Percentiles rank a stretch among this genome's conserved stretches.
These are phyloP conservation scores for Aureobasidium uvarum DNA, from an alignment of 2,329 filamentous ascomycete species.

Conservation along the genomic window DNA sequence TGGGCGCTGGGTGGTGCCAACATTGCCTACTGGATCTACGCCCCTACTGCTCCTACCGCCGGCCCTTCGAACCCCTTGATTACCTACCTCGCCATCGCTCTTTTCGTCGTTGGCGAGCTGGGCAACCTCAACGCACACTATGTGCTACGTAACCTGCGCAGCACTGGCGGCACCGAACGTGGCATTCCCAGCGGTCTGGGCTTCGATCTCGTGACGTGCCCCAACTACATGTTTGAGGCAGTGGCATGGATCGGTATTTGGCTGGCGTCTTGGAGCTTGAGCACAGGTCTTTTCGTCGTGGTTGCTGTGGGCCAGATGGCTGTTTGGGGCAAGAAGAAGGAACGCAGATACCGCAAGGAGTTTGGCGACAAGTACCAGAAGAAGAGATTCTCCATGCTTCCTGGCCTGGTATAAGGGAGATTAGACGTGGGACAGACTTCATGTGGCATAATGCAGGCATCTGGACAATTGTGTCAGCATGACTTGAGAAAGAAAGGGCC, in stretches of 20 bases:
- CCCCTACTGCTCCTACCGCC: slow-evolving; percentile 65
- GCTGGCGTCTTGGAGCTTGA: slow-evolving; percentile 74
- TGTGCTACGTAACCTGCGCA: slow-evolving; percentile 73
- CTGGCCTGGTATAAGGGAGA: slow-evolving; percentile 63
- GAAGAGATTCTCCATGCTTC: slow-evolving; percentile 82
- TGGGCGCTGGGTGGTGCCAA: slow-evolving; percentile 80
- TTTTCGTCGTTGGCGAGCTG: slow-evolving; percentile 76
- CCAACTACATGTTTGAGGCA: slow-evolving; percentile 95
- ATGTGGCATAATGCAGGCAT: not conserved
- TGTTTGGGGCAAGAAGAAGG: slow-evolving; percentile 87
- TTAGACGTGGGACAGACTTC: not conserved
- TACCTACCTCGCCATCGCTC: slow-evolving; percentile 64
- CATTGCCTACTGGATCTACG: slow-evolving; percentile 82
- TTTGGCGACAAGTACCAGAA: slow-evolving; percentile 94
- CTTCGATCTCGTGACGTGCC: slow-evolving; percentile 85
- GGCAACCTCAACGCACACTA: slow-evolving; percentile 78
- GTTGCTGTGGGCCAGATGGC: slow-evolving; percentile 78
- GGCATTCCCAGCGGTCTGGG: slow-evolving; percentile 85
- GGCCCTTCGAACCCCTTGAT: slow-evolving; percentile 51
- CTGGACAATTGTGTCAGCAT: not conserved
- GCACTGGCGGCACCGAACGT: slow-evolving; percentile 75
- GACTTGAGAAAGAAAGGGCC: not conserved
- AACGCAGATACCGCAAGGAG: slow-evolving; percentile 82
- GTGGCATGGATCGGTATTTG: slow-evolving; percentile 83
- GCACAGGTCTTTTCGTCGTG: slow-evolving; percentile 71